A percentile compares a stretch with the other conserved stretches of the same genome.
phyloP scores from a whole-genome alignment of 345 rosid genomes.

The Conringia planisiliqua region DNA sequence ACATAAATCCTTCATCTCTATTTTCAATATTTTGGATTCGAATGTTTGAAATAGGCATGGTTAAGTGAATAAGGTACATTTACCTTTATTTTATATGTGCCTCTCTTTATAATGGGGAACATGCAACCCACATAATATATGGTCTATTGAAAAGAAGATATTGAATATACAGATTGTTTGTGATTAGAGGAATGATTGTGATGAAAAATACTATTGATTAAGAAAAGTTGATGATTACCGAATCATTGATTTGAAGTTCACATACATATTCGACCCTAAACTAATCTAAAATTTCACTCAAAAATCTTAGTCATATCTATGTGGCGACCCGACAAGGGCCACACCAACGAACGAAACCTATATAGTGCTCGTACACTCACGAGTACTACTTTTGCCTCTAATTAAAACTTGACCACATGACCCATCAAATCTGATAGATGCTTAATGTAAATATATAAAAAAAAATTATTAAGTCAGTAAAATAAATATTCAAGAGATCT shows the following conservation, averaged over 20 bases:
- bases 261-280: not conserved
- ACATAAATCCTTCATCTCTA: not conserved
- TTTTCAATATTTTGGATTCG: not conserved
- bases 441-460: not conserved
- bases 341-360: not conserved
- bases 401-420: conserved; percentile 3
- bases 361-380: conserved; percentile 29
- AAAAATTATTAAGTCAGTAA: not conserved
- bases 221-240: conserved; percentile 13
- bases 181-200: conserved; percentile 20
- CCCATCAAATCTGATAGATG: conserved; percentile 14
- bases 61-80: no score
- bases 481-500: not conserved
- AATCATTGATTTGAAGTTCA: conserved; percentile 10
- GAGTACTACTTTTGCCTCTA: conserved; percentile 17
- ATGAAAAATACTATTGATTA: not conserved
- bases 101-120: not conserved
- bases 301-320: not conserved
- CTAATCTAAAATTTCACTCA: not conserved
- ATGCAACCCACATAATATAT: conserved; percentile 7
- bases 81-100: not conserved
- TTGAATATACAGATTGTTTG: not conserved
- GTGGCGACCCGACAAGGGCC: conserved; percentile 26
- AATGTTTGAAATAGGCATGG: not conserved
- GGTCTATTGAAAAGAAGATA: not conserved